Evolutionary conservation across 2,329 filamentous ascomycete genomes (phyloP), one percentile per base, ranked within the genome.

Genomic region (Aspergillus sp.): DNA sequence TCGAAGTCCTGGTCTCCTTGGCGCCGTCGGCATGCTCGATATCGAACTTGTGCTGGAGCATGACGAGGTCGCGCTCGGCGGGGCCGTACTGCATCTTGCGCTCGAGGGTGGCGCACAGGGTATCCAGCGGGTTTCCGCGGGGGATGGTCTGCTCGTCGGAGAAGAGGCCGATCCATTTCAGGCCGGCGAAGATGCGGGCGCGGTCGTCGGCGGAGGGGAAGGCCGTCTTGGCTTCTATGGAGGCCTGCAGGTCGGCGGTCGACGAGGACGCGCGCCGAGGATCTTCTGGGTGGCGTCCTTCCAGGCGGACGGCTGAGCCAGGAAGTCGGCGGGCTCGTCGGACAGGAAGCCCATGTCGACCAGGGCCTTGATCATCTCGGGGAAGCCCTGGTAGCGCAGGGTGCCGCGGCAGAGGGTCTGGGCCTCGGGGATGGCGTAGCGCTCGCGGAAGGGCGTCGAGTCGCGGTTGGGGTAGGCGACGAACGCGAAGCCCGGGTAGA

Each of bases 391-490:
- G 69, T 91, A 96, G 45, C 89, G 72, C 22, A 95, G 74, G 17
- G 86, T 93, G 41, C 83, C 84, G 32, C 86, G 75, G 57, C 94
- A 70, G 51, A 95, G 76, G 32, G 84, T 94, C 63, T 93, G 65
- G 10, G 85, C 86, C 68, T 96, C 89, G 32, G 88, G 86, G 53
- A 95, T 95, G 62, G 76, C 66, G 74, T 95, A 95, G 42, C 84
- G 78, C 71, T 93, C 80, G 55, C 78, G 80, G 76, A 91, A 96
- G 6, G 75, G 71, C 11, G 84, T 91, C 13, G 80, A 88, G 65
- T 96, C 88, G 48, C 88, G 74, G 76, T 96, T 96, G 36, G 83
- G 82, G 66, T 96, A 96, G 26, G 82, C 86, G 47, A 95, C 86
- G 50, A 93, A 89, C 32, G 82, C 80, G 60, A 79, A 95, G 38